These are phyloP conservation scores for Lophiostoma macrostomum DNA, from an alignment of 495 filamentous ascomycete species.

Conservation along the genomic window DNA sequence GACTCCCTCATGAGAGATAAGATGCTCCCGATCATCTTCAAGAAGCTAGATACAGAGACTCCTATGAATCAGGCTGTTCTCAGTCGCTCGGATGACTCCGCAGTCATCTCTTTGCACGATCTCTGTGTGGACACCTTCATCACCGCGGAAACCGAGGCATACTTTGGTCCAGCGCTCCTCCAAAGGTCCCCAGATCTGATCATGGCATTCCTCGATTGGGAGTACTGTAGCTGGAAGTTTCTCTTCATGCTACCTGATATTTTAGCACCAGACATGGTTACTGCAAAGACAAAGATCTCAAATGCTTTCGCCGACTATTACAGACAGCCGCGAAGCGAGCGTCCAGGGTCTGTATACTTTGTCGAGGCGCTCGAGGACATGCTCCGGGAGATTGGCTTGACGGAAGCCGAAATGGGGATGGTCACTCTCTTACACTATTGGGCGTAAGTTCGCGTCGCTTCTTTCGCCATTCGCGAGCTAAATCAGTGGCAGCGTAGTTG, in stretches of 20 bases:
- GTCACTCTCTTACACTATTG: constrained; percentile 8
- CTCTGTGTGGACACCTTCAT: background rate
- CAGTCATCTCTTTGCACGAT: background rate
- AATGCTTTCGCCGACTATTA: background rate
- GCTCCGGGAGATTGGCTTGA: background rate
- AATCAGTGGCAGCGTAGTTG: background rate
- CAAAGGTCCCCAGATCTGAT: background rate
- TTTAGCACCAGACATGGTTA: constrained; percentile 3
- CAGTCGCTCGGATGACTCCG: background rate
- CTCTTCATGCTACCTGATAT: background rate
- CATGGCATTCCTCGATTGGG: constrained; percentile 1
- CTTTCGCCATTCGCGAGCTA: background rate
- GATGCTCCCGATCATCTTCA: background rate
- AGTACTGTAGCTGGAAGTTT: constrained; percentile 10
- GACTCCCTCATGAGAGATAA: background rate
- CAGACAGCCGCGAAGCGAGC: background rate
- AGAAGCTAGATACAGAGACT: background rate
- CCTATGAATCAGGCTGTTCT: background rate
- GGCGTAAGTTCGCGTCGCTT: constrained; percentile 9
- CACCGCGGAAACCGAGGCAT: background rate
- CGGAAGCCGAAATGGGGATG: constrained; percentile 3
- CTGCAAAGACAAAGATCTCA: background rate
- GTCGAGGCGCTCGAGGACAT: constrained; percentile 2
- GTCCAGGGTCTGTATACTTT: background rate
- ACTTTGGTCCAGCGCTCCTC: background rate